phyloP scores from a whole-genome alignment of 1,139 yeast species.

The Starmera stellimalicola region DNA sequence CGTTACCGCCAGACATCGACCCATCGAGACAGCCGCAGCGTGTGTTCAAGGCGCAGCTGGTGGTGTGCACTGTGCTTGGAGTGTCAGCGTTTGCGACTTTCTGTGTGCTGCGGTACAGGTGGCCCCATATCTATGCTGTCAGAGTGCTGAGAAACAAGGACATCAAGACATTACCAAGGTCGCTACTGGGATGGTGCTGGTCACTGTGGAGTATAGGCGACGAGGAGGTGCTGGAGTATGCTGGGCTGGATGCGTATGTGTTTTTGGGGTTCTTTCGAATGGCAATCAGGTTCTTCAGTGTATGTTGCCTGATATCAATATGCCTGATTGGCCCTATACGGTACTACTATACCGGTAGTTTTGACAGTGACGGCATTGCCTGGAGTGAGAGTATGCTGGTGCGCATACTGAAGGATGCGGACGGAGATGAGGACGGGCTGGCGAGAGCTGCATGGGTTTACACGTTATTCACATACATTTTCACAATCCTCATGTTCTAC shows the following conservation, averaged over 20 bases:
- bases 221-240: slow-evolving; percentile 48
- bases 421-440: slow-evolving; percentile 12
- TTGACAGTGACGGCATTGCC: slow-evolving; percentile 44
- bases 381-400: slow-evolving; percentile 11
- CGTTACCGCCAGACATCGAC: slow-evolving; percentile 18
- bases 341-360: slow-evolving; percentile 58
- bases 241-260: slow-evolving; percentile 61
- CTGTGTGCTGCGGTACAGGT: slow-evolving; percentile 30
- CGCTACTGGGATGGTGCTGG: slow-evolving; percentile 50
- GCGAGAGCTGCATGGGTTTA: slow-evolving; percentile 43
- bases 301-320: slow-evolving; percentile 54
- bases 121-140: slow-evolving; percentile 41
- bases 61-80: slow-evolving; percentile 34
- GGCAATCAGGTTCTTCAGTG: slow-evolving; percentile 54
- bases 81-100: slow-evolving; percentile 34
- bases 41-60: slow-evolving; percentile 31
- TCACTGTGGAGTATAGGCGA: slow-evolving; percentile 40
- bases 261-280: slow-evolving; percentile 72
- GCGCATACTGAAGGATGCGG: slow-evolving; percentile 3
- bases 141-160: slow-evolving; percentile 17
- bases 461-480: slow-evolving; percentile 68
- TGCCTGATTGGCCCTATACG: slow-evolving; percentile 66
- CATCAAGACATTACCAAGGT: slow-evolving; percentile 27
- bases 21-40: slow-evolving; percentile 19
- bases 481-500: slow-evolving; percentile 50